Conservation (phyloP, 208 protist genomes). For the Acanthamoeba castellanii region DNA sequence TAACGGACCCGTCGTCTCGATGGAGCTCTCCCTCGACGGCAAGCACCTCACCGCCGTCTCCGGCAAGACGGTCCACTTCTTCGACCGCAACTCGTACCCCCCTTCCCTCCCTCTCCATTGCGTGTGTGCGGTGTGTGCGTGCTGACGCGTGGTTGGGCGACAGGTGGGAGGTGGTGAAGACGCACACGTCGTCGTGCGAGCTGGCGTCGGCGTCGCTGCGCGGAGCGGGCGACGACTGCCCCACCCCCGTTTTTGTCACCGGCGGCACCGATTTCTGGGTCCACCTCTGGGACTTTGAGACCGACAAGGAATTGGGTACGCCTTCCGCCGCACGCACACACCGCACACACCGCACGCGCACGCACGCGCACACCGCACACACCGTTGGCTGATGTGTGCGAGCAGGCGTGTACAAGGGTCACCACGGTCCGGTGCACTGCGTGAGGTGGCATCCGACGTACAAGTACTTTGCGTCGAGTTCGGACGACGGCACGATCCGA, state of each 20-base stretch:
- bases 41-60: slow-evolving; percentile 36
- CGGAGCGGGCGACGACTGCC: background rate
- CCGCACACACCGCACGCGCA: background rate
- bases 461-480: slow-evolving; percentile 70
- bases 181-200: slow-evolving; percentile 16
- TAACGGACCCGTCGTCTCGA: background rate
- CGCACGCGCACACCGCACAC: background rate
- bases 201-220: slow-evolving; percentile 37
- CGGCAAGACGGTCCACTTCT: slow-evolving; percentile 43
- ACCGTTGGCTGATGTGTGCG: background rate
- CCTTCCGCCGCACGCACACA: background rate
- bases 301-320: slow-evolving; percentile 12
- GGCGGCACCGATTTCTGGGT: slow-evolving; percentile 55
- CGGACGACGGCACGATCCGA: slow-evolving; percentile 67
- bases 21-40: slow-evolving; percentile 43
- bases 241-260: background rate
- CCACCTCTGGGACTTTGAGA: slow-evolving; percentile 59
- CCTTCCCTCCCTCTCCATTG: no score
- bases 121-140: background rate
- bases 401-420: slow-evolving; percentile 74
- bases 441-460: slow-evolving; percentile 73
- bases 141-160: background rate
- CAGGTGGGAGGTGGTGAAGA: slow-evolving; percentile 60
- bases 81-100: slow-evolving; percentile 1
- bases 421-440: slow-evolving; percentile 82